Evolutionary conservation across 2,329 filamentous ascomycete genomes (phyloP), one percentile per base, ranked within the genome.

Genomic region (Calycina marina): DNA sequence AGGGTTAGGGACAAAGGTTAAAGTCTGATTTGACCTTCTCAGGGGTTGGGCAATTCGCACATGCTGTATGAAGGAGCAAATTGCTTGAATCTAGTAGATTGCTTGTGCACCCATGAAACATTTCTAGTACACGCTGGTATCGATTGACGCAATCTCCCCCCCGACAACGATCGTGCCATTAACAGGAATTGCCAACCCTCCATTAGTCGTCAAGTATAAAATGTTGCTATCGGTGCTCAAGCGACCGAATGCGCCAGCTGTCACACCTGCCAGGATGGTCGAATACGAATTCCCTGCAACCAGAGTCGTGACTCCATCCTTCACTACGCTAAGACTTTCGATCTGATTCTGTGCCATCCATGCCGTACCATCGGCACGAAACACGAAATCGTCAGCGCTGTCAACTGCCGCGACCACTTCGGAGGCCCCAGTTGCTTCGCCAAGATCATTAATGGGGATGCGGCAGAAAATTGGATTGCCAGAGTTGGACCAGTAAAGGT

Each of bases 401-500:
- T 35, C 30, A 4, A 42, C 32, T 24, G 33, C 36, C 9, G 22
- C 20, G 12, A 39, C 35, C 2, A 40, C 37, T 4, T 14, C n/a
- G 4, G 37, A 36, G 1, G 13, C 14, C 2, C 37, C 41, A 4
- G 33, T 28, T 2, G 44, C 33, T 6, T 22, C 31, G 4, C 47
- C 45, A 5, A 36, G 17, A 1, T n/a, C 8, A 28, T 37, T 17
- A 24, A 50, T 43, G 4, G 24, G 26, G 17, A 51, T 37, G 6
- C 31, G 39, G 26, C 42, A 42, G 2, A 51, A 36, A 11, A 32
- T 41, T 2, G 40, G 44, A 3, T 41, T 30, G 10, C 40, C 44
- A 9, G 42, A 37, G 16, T 52, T 52, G 17, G 46, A 42, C 31
- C 42, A 52, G 38, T 50, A 52, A 3, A 51, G 42, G 15, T 34